Evolutionary conservation across 1,284 basidiomycete genomes (phyloP), one percentile per base, ranked within the genome.

Genomic region (Ustilago xerochloae): DNA sequence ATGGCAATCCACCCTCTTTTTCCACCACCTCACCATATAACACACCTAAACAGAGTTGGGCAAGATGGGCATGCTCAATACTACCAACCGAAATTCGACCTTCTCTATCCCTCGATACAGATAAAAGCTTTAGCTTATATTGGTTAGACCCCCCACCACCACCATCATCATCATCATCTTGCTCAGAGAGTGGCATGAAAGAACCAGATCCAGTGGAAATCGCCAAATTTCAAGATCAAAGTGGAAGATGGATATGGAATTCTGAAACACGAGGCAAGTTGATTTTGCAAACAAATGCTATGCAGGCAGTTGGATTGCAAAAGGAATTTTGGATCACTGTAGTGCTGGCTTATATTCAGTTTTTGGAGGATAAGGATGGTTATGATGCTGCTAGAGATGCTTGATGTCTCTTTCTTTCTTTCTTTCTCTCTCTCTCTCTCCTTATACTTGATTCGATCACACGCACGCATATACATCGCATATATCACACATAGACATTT

Each of bases 321-420:
- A 46, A 50, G 12, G 72, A 72, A 55, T 80, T 81, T 35, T 81
- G 79, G 79, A 66, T 80, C 48, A 53, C 67, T n/a, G 39, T 61
- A 3, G 74, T 67, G 12, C 49, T 81, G 22, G 78, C 77, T 2
- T 81, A 81, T 52, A 48, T 81, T 18, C 78, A 81, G 32, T 78
- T 80, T 28, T 41, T 81, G 29, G 79, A 81, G 54, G 77, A 78
- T 4, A 66, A 66, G 20, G 76, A 78, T 35, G 68, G 59, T 16
- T 74, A 73, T 43, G 63, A 62, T 24, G 62, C 64, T n/a, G 68
- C 68, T 8, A 29, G 61, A 28, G 61, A 63, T 26, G 64, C 69
- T 8, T 61, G 33, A n/a, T 15, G 18, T 7, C 15, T 24, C 54
- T 16, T n/a, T 29, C 28, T 16, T 18, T 16, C 13, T 45, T 28